Base-by-base conservation (phyloP, 2,329 filamentous ascomycete species). In the Lecanicillium sp. region DNA sequence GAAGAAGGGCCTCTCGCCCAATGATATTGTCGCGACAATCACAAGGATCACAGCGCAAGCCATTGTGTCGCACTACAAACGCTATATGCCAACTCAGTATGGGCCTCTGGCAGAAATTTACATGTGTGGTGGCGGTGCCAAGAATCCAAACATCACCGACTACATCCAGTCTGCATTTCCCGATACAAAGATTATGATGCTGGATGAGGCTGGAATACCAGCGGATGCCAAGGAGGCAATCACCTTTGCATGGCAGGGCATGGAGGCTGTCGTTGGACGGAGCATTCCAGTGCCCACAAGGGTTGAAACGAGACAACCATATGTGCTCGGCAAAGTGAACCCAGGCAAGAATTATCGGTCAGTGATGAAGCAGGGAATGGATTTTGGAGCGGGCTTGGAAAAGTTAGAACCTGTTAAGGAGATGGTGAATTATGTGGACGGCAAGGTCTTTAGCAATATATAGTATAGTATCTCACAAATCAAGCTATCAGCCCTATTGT, bases 11-110 rank as follows among this genome's bases (percentile, higher is more conserved):
- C 56, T 76, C 43, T 60, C 55, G 1, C 58, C 66, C 2, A 61
- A 73, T 35, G 75, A 78, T 46, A 62, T 72, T 5, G 66, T 79
- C 8, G 74, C 76, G 0, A 77, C 74, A 0, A 63, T 78, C 29
- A 80, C 77, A 8, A 64, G 74, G 17, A 70, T 79, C 48, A 79
- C 74, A 0, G 68, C 75, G 0, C 68, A 78, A 50, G 69, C 73
- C 15, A 77, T 79, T 22, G 67, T 78, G 13, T 53, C 63, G 27
- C 62, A 66, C 45, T 68, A 62, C 50, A 54, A 55, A 8, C 65
- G 69, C 22, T 75, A 74, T 42, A 65, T 68, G 33, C 66, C 69
- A 5, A 46, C 47, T 12, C 52, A 65, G 17, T 56, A 63, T 36
- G 53, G 54, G 9, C 51, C 53, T 12, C 62, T 77, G 39, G 65